Base-by-base conservation (phyloP, 1,139 yeast genomes). In the Diutina scorzettiae region DNA sequence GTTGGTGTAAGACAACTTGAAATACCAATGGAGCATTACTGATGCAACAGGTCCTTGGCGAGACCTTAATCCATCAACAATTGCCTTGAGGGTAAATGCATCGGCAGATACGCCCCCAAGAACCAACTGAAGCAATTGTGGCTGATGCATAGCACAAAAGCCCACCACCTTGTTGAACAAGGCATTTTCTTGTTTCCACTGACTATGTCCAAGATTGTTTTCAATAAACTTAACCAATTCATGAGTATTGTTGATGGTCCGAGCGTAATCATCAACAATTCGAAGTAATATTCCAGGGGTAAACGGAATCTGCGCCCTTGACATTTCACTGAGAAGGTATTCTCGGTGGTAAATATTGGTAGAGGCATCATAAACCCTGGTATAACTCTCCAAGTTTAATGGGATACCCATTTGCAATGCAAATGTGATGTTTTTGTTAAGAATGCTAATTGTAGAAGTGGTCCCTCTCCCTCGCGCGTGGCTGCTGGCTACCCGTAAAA, bases 281-380 rank as follows among this genome's bases (percentile, higher is more conserved):
- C 58, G 51, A 20, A 59, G 47, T 37, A 59, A 46, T n/a, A 34
- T 17, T 17, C 28, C 27, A 2, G 27, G 39, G 6, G 39, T 23
- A 14, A 34, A 14, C 11, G 39, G 39, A 11, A 34, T 34, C 11
- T 23, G 27, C 4, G 39, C 29, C 4, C 28, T 28, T 7, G n/a
- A n/a, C 45, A 68, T 49, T 37, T 58, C 55, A 43, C 54, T 51
- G 53, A 60, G 58, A 42, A 62, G 64, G 36, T 54, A 46, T 46
- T 69, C 73, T 42, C 65, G 62, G 23, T 68, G 49, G 42, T 63
- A 64, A 2, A 64, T 56, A 45, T 66, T 67, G 43, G 52, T 53
- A 33, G 67, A 60, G 47, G 66, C 57, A 44, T 63, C 67, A 47
- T 68, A 69, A 12, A 69, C 53, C 37, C 71, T 49, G 42, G 55